Evolutionary conservation across 129 eudicot genomes (phyloP).

Genomic region (Chrysanthemum makinoi): DNA sequence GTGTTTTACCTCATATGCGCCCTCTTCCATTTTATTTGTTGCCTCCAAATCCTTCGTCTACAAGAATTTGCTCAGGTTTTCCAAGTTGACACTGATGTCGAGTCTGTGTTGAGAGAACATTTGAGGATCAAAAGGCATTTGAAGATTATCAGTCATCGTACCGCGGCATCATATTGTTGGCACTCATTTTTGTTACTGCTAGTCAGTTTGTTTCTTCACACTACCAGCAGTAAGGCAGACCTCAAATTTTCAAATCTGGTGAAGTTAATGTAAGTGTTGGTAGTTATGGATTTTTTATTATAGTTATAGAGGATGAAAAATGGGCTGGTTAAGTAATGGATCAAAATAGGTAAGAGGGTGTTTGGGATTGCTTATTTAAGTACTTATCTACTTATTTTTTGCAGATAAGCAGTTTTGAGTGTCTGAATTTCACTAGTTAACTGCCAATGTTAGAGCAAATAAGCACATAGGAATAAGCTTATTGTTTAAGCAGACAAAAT

Average conservation of each 20-base stretch:
- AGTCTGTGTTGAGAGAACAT: slow-evolving; percentile 68
- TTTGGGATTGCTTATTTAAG: too few species aligned
- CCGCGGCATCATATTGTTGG: slow-evolving; percentile 54
- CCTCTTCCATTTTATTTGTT: slow-evolving; percentile 83
- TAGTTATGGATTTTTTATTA: not conserved
- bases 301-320: not conserved
- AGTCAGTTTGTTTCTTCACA: slow-evolving; percentile 72
- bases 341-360: not conserved
- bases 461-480: too few species aligned
- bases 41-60: slow-evolving; percentile 83
- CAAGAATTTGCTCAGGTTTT: slow-evolving; percentile 77
- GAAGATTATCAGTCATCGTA: slow-evolving; percentile 81
- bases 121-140: slow-evolving; percentile 80
- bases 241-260: slow-evolving; percentile 59
- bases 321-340: not conserved
- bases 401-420: too few species aligned
- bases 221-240: slow-evolving; percentile 52
- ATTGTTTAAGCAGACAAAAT: too few species aligned
- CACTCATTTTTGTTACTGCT: slow-evolving; percentile 61
- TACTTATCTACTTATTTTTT: too few species aligned
- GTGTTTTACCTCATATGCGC: slow-evolving; percentile 83
- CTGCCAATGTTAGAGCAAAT: too few species aligned
- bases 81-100: slow-evolving; percentile 66
- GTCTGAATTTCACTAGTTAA: too few species aligned
- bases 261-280: slow-evolving; percentile 71